Evolutionary conservation across 352 stramenopile genomes (phyloP), one percentile per base, ranked within the genome.

Genomic region (Pythium insidiosum): DNA sequence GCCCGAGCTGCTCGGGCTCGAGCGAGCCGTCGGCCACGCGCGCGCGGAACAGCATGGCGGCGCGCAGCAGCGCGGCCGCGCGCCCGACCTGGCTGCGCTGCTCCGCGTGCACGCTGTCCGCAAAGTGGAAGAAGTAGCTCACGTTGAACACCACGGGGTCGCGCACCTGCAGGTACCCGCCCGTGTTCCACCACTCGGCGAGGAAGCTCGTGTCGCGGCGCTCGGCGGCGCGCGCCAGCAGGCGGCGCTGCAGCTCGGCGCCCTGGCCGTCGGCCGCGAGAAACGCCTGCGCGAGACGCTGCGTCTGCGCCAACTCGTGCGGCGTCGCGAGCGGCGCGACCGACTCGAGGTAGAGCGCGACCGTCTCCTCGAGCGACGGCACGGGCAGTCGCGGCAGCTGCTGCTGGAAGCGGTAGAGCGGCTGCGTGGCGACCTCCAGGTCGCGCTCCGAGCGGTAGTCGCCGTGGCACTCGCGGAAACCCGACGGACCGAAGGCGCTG

Each of bases 401-500:
- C 23, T 56, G 38, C 66, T 98, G 95, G 50, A 86, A 88, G 38
- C 55, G 59, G 63, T 95, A 95, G 22, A 87, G 66, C 34, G 68
- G 62, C 22, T 67, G 61, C 18, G 69, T 66, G 10, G 63, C 13
- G 40, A 66, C 45, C 38, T 90, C 73, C 19, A 84, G 57, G 53
- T 91, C 83, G 30, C 57, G 58, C 47, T 90, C 75, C 22, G 79
- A 60, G 49, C 82, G 84, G 40, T 91, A 91, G 61, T 97, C 91
- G 59, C 97, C 91, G 16, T 58, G 68, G 63, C 97, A 97, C 50
- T 98, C 87, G 61, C 96, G 96, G 69, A 97, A 98, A 63, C 96
- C 97, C 25, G 55, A 48, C 2, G 71, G 51, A 39, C 64, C 68
- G 54, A 73, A 87, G 21, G 20, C 30, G 12, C 18, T 55, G 36